Base-by-base conservation (phyloP, 768 basidiomycete species). In the Scleroderma citrinum region DNA sequence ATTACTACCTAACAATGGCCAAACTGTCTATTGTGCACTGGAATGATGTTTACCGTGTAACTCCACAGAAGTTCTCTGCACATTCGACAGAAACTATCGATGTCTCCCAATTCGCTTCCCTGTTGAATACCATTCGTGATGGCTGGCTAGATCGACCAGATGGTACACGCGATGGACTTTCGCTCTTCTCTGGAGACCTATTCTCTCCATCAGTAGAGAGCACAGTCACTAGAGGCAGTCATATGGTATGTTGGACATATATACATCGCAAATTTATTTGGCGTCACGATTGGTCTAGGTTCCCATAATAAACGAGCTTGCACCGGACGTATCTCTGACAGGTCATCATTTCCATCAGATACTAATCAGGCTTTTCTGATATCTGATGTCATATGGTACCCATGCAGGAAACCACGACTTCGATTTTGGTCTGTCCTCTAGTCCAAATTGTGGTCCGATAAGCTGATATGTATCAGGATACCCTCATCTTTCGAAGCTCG, bases 201-300 rank as follows among this genome's bases (percentile, higher is more conserved):
- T 94, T 94, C 64, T 83, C 86, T 20, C 92, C 92, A 0, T 89
- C 86, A 1, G 76, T 89, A 1, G 92, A 94, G 68, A 88, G 85
- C 54, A 83, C 87, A 5, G 83, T 95, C 31, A 92, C 92, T 5
- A 74, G 92, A 63, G 92, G 92, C 41, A 88, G 85, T 58, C 91
- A 92, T 78, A 90, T 92, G 90, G 91, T 89, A 56, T 47, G 72
- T 56, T 39, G 36, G 36, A 49, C 32, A 13, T 2, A n/a, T 3
- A 36, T 19, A 10, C 31, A 24, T 24, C 20, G 39, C 36, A 26
- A 5, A 7, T 38, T 11, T 40, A 55, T 50, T 55, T 50, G 29
- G 44, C n/a, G n/a, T 21, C n/a, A 20, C 24, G 46, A 59, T 38
- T 24, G 14, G 30, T n/a, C 10, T 57, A 89, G 89, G 87, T 92